Conservation (phyloP, 345 rosid genomes). For the Eucalyptus virginea region DNA sequence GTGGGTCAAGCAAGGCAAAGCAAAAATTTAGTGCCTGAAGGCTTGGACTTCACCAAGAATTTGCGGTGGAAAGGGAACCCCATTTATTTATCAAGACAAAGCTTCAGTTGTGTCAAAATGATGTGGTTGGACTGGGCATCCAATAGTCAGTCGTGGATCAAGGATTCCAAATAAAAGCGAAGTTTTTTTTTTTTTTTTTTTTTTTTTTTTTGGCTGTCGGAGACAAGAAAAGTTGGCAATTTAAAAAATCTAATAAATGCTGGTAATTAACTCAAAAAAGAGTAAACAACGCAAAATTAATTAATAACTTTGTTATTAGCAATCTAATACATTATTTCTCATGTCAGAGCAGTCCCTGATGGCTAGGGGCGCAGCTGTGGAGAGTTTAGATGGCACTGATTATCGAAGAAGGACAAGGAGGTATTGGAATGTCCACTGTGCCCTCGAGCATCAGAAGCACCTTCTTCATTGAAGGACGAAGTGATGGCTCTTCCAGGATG, state of each 20-base stretch:
- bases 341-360: neutral
- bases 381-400: neutral
- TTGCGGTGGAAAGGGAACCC: neutral
- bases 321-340: neutral
- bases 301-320: neutral
- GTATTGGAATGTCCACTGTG: neutral
- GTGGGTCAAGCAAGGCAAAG: neutral
- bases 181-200: neutral
- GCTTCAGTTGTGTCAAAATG: neutral
- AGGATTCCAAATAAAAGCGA: neutral
- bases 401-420: neutral
- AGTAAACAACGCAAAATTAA: neutral
- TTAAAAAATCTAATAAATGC: neutral
- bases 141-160: neutral
- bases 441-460: slow-evolving; percentile 5
- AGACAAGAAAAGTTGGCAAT: neutral
- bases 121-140: neutral
- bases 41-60: neutral
- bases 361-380: neutral
- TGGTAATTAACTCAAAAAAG: neutral
- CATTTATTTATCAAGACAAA: neutral
- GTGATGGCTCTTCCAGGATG: slow-evolving; percentile 1
- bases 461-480: neutral
- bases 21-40: neutral
- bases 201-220: neutral